phyloP scores from a whole-genome alignment of 2,329 filamentous ascomycete genomes.

The Chalara sp. region DNA sequence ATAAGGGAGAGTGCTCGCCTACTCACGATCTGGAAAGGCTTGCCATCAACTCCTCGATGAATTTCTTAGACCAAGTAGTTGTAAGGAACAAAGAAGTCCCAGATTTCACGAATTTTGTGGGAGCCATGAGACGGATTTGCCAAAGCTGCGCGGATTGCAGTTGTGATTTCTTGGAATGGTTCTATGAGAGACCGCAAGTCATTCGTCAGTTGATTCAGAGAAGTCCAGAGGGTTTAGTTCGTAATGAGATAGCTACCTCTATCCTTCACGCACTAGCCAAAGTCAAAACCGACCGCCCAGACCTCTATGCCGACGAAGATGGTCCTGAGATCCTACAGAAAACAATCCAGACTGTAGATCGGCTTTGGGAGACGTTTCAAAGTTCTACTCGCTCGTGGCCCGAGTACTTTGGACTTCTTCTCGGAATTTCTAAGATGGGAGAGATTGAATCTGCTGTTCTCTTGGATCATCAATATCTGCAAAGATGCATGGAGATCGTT shows the following conservation, averaged over 20 bases:
- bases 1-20: conserved; percentile 40
- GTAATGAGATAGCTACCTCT: conserved; percentile 42
- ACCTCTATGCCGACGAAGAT: conserved; percentile 34
- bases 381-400: conserved; percentile 61
- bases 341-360: conserved; percentile 40
- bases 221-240: conserved; percentile 49
- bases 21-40: conserved; percentile 40
- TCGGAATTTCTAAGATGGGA: conserved; percentile 59
- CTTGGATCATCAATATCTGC: conserved; percentile 54
- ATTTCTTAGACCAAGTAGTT: conserved; percentile 70
- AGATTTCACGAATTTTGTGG: conserved; percentile 51
- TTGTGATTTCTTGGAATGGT: conserved; percentile 54
- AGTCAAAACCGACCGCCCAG: conserved; percentile 42
- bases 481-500: conserved; percentile 32
- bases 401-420: conserved; percentile 67
- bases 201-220: conserved; percentile 61
- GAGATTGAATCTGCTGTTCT: conserved; percentile 49
- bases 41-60: conserved; percentile 49
- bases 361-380: conserved; percentile 59
- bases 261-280: conserved; percentile 45
- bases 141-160: conserved; percentile 47
- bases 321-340: conserved; percentile 24
- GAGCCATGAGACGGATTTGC: conserved; percentile 43
- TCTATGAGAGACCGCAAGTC: conserved; percentile 44
- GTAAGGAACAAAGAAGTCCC: conserved; percentile 63